A percentile compares a stretch with the other conserved stretches of the same genome.
These are phyloP conservation scores for Leucocoprinus sp. DNA, from an alignment of 768 basidiomycete species.

Conservation along the genomic window DNA sequence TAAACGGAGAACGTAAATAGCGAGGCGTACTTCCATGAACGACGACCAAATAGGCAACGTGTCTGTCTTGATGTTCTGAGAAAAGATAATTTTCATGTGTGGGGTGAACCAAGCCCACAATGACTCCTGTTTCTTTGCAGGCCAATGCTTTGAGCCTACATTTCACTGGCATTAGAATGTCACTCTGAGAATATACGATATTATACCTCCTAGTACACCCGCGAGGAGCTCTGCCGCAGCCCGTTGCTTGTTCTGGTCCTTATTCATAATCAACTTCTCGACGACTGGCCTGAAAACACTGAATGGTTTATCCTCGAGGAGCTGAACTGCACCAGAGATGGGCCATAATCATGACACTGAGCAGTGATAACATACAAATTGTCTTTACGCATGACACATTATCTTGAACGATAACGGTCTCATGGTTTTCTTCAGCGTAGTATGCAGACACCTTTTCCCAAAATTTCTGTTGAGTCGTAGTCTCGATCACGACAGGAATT, in stretches of 20 bases:
- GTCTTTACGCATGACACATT: slow-evolving; percentile 69
- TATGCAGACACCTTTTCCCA: slow-evolving; percentile 65
- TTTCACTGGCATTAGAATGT: slow-evolving; percentile 12
- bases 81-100: slow-evolving; percentile 55
- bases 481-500: slow-evolving; percentile 39
- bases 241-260: slow-evolving; percentile 81
- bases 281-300: slow-evolving; percentile 52
- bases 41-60: slow-evolving; percentile 74
- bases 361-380: slow-evolving; percentile 43
- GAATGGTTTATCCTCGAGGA: slow-evolving; percentile 69
- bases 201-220: slow-evolving; percentile 54
- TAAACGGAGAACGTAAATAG: not conserved
- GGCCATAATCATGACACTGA: slow-evolving; percentile 1
- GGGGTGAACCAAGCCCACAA: slow-evolving; percentile 82
- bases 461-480: slow-evolving; percentile 40
- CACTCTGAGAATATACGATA: not conserved
- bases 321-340: slow-evolving; percentile 44
- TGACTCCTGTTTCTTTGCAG: slow-evolving; percentile 51
- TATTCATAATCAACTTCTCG: slow-evolving; percentile 54
- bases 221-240: slow-evolving; percentile 82
- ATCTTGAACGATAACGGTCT: slow-evolving; percentile 55
- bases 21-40: slow-evolving; percentile 54
- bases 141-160: slow-evolving; percentile 83
- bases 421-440: slow-evolving; percentile 73
- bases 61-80: slow-evolving; percentile 72